Percentiles rank a stretch among this genome's conserved stretches.
These are phyloP conservation scores for Penicillium sp. DNA, from an alignment of 2,329 filamentous ascomycete species.

Conservation along the genomic window DNA sequence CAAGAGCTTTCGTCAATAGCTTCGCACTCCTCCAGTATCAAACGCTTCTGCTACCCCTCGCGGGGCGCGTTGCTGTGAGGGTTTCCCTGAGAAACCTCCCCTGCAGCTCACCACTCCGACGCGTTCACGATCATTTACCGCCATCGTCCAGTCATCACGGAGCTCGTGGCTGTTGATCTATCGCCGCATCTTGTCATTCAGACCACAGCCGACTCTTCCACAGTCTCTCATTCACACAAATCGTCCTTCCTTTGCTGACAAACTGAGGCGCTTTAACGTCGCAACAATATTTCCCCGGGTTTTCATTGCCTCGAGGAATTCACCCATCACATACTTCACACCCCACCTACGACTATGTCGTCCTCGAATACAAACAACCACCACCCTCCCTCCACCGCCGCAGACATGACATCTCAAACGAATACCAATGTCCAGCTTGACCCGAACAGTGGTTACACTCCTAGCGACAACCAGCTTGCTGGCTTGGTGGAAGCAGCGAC, in stretches of 20 bases:
- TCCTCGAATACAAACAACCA: constrained; percentile 37
- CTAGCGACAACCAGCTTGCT: constrained; percentile 50
- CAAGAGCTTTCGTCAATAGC: constrained; percentile 6
- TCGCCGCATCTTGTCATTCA: neutral
- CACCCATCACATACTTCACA: neutral
- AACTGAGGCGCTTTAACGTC: neutral
- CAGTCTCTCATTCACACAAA: neutral
- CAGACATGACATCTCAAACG: constrained; percentile 34
- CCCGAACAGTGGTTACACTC: constrained; percentile 39
- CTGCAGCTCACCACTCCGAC: constrained; percentile 4
- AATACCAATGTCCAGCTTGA: constrained; percentile 36
- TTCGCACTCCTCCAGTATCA: constrained; percentile 11
- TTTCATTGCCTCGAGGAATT: neutral
- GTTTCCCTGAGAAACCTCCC: neutral
- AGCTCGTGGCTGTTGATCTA: neutral
- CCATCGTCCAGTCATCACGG: neutral
- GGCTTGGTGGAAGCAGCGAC: constrained; percentile 53
- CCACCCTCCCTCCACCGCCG: constrained; percentile 33
- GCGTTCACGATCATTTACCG: neutral
- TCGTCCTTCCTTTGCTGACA: neutral
- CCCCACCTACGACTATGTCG: constrained; percentile 30
- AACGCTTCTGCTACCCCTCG: constrained; percentile 20
- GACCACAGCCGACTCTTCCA: neutral
- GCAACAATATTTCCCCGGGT: neutral
- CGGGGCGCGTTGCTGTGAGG: constrained; percentile 20